A percentile compares a stretch with the other conserved stretches of the same genome.
Evolutionary conservation across 805 yeast genomes (phyloP).

Genomic region (Vanderwaltozyma verrucispora): DNA sequence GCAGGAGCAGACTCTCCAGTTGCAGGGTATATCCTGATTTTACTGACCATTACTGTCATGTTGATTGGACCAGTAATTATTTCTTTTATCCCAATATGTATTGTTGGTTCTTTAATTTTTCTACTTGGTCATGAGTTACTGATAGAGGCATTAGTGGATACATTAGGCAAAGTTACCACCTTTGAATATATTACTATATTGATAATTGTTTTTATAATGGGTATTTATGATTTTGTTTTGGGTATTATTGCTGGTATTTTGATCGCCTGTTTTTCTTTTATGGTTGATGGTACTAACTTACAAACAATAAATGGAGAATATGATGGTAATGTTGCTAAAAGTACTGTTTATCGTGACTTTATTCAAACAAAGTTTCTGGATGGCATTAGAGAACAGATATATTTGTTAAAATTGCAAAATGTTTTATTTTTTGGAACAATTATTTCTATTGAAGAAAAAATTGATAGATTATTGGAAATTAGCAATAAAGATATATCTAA

Average conservation of each 20-base stretch:
- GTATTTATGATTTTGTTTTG: slow-evolving; percentile 85
- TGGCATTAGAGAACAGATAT: slow-evolving; percentile 84
- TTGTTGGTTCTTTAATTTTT: slow-evolving; percentile 87
- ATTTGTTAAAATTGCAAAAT: slow-evolving; percentile 78
- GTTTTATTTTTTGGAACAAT: slow-evolving; percentile 91
- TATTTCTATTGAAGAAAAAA: slow-evolving; percentile 75
- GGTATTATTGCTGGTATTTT: slow-evolving; percentile 88
- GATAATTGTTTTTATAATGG: slow-evolving; percentile 89
- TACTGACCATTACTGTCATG: slow-evolving; percentile 75
- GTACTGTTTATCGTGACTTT: slow-evolving; percentile 87
- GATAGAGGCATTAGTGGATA: slow-evolving; percentile 78
- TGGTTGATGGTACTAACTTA: slow-evolving; percentile 79
- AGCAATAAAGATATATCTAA: slow-evolving; percentile 27
- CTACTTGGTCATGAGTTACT: slow-evolving; percentile 83
- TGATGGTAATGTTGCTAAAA: slow-evolving; percentile 80
- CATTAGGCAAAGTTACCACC: slow-evolving; percentile 59
- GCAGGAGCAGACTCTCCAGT: slow-evolving; percentile 89
- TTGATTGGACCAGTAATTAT: slow-evolving; percentile 84
- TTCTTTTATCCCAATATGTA: slow-evolving; percentile 90
- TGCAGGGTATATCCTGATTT: slow-evolving; percentile 83
- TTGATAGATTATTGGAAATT: slow-evolving; percentile 56
- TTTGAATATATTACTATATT: slow-evolving; percentile 81
- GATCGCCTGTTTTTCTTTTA: slow-evolving; percentile 88
- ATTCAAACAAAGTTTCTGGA: slow-evolving; percentile 75
- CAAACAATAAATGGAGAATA: slow-evolving; percentile 75